A percentile compares a stretch with the other conserved stretches of the same genome.
Conservation (phyloP, 225 moss, liverwort and hornwort genomes). For the Lunularia cruciata region DNA sequence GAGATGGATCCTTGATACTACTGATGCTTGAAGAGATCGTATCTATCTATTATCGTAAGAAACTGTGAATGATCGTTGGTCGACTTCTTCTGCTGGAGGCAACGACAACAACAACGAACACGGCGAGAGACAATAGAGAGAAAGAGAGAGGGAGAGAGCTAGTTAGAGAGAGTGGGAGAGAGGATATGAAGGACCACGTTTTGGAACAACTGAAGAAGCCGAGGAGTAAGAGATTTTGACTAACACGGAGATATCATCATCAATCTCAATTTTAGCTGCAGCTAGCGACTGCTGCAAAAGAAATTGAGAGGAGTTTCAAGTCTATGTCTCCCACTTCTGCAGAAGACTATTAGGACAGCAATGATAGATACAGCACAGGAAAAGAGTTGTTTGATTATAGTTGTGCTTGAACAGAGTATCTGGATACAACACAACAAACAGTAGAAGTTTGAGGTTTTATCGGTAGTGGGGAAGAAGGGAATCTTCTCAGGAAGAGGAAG, state of each 20-base stretch:
- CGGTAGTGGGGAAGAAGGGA: slow-evolving; percentile 1
- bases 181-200: neutral
- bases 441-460: neutral
- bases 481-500: neutral
- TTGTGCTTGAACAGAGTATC: slow-evolving; percentile 3
- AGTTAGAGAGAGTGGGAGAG: slow-evolving; percentile 1
- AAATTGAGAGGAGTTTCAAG: too few relatives aligned
- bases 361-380: neutral
- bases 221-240: neutral
- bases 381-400: slow-evolving; percentile 1
- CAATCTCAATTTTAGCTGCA: neutral
- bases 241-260: too few relatives aligned
- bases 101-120: neutral
- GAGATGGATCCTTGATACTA: neutral
- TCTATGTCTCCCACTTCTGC: too few relatives aligned
- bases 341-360: too few relatives aligned
- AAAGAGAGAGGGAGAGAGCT: neutral
- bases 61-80: neutral
- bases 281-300: neutral
- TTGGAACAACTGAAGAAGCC: too few relatives aligned
- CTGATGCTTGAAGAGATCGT: neutral
- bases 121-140: neutral
- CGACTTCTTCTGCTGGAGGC: neutral
- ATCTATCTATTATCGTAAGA: too few relatives aligned
- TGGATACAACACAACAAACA: slow-evolving; percentile 7